Conservation (phyloP, 495 filamentous ascomycete species). For the Hyphodiscus hymeniophilus region DNA sequence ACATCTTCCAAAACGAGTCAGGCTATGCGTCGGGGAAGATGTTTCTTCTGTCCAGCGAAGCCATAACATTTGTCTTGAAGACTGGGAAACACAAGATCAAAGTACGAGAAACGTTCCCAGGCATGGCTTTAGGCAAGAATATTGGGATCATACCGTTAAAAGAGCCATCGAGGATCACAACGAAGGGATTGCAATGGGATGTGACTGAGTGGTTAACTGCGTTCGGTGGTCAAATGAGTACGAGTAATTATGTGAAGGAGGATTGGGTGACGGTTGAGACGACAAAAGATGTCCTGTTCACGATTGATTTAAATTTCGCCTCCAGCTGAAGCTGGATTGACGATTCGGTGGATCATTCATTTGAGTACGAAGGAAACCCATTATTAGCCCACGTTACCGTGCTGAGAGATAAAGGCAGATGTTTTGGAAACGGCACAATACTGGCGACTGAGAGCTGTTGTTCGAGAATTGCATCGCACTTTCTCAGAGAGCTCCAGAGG, state of each 20-base stretch:
- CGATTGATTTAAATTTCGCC: slow-evolving; percentile 54
- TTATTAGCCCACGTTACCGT: no score
- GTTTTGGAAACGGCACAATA: no score
- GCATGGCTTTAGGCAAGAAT: slow-evolving; percentile 47
- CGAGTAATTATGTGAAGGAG: slow-evolving; percentile 76
- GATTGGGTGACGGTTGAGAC: slow-evolving; percentile 52
- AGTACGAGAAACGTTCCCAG: slow-evolving; percentile 37
- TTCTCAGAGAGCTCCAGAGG: no score
- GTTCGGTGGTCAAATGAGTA: slow-evolving; percentile 81
- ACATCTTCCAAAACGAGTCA: slow-evolving; percentile 41
- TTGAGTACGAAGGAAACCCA: no score
- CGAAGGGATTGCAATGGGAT: slow-evolving; percentile 83
- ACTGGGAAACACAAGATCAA: slow-evolving; percentile 58
- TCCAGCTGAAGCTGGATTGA: no score
- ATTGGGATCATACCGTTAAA: slow-evolving; percentile 81
- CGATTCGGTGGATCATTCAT: no score
- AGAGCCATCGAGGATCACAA: slow-evolving; percentile 63
- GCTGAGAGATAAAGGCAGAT: no score
- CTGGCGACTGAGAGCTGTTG: no score
- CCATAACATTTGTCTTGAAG: slow-evolving; percentile 70
- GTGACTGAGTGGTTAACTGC: slow-evolving; percentile 69
- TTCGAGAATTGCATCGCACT: no score
- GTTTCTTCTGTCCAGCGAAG: slow-evolving; percentile 70
- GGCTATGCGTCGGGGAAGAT: slow-evolving; percentile 39
- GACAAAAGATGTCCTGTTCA: slow-evolving; percentile 70